Evolutionary conservation across 2,329 filamentous ascomycete species (phyloP).

Genomic region (Aspergillus fijiensis): DNA sequence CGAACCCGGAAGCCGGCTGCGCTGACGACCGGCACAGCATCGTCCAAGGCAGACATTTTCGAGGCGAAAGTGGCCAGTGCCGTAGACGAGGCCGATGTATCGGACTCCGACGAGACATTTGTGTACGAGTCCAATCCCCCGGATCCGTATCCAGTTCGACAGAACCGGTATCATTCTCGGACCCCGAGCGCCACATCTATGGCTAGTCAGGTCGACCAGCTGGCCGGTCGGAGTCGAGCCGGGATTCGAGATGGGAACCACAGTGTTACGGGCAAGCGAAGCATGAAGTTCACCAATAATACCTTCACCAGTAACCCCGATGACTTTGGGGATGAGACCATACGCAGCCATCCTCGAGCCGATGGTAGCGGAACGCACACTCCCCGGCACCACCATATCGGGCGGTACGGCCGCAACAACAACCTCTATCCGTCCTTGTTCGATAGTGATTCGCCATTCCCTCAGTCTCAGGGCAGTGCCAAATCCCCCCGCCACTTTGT

Average conservation of each 20-base stretch:
- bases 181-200: slow-evolving; percentile 90
- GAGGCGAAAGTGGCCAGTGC: slow-evolving; percentile 95
- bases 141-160: slow-evolving; percentile 56
- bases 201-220: slow-evolving; percentile 50
- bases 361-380: slow-evolving; percentile 57
- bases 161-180: slow-evolving; percentile 82
- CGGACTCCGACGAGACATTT: slow-evolving; percentile 96
- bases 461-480: slow-evolving; percentile 58
- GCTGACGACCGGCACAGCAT: slow-evolving; percentile 56
- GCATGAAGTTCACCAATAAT: slow-evolving; percentile 91
- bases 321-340: slow-evolving; percentile 65
- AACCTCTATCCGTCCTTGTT: slow-evolving; percentile 67
- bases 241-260: slow-evolving; percentile 64
- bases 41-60: slow-evolving; percentile 96
- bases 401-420: slow-evolving; percentile 71
- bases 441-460: slow-evolving; percentile 74
- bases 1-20: slow-evolving; percentile 73
- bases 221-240: slow-evolving; percentile 59
- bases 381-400: slow-evolving; percentile 75
- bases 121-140: slow-evolving; percentile 96
- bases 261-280: slow-evolving; percentile 73
- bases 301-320: slow-evolving; percentile 65
- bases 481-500: slow-evolving; percentile 60
- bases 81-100: slow-evolving; percentile 93
- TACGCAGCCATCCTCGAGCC: slow-evolving; percentile 62